Conservation (phyloP, 306 rosid species). For the Begonia masoniana region DNA sequence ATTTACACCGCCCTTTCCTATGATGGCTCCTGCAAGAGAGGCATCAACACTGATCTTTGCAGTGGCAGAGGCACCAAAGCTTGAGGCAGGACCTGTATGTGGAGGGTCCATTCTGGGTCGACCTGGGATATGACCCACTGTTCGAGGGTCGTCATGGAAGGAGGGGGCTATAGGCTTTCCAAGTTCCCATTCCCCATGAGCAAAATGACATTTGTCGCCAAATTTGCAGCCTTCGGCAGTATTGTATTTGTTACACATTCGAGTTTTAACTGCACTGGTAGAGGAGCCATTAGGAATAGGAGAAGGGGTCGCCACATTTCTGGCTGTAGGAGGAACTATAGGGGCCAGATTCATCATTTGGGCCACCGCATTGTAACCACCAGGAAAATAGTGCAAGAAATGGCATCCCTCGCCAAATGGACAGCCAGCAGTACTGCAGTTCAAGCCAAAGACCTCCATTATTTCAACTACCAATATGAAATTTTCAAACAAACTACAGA, state of each 20-base stretch:
- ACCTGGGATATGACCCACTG: conserved; percentile 31
- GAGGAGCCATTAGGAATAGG: conserved; percentile 50
- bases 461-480: too few relatives aligned
- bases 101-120: conserved; percentile 57
- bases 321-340: conserved; percentile 41
- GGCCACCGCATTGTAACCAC: conserved; percentile 86
- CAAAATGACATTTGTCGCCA: conserved; percentile 91
- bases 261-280: conserved; percentile 42
- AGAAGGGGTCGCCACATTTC: conserved; percentile 38
- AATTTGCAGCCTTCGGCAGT: conserved; percentile 92
- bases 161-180: conserved; percentile 45
- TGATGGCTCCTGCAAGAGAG: conserved; percentile 88
- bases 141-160: conserved; percentile 50
- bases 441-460: too few relatives aligned
- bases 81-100: conserved; percentile 42
- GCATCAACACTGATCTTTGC: conserved; percentile 97
- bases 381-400: conserved; percentile 84
- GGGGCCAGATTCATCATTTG: conserved; percentile 84
- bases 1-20: conserved; percentile 94
- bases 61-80: conserved; percentile 88
- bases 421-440: conserved; percentile 82
- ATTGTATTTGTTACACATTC: conserved; percentile 64
- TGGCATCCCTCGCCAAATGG: conserved; percentile 97
- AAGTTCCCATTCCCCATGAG: conserved; percentile 95
- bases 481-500: too few relatives aligned